These are phyloP conservation scores for Globisporangium canariense DNA, from an alignment of 352 stramenopile genomes.

Conservation along the genomic window DNA sequence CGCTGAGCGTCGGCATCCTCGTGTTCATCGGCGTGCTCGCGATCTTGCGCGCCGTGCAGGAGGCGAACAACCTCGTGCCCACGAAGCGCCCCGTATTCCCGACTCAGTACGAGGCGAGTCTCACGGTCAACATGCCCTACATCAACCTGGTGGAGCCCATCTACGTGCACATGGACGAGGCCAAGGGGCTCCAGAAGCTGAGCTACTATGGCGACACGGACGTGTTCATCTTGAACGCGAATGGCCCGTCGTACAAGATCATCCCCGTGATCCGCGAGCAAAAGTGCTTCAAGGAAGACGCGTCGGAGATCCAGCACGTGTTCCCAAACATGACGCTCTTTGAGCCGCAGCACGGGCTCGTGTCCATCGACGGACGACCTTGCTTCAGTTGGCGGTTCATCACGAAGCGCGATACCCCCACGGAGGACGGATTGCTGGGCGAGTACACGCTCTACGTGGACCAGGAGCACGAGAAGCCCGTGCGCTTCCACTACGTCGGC, in stretches of 20 bases:
- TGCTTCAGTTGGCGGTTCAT: slow-evolving; percentile 85
- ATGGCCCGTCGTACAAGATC: slow-evolving; percentile 76
- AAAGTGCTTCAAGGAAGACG: slow-evolving; percentile 69
- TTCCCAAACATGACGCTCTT: slow-evolving; percentile 85
- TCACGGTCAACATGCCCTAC: slow-evolving; percentile 88
- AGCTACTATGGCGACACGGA: slow-evolving; percentile 88
- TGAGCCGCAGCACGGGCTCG: slow-evolving; percentile 80
- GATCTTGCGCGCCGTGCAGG: slow-evolving; percentile 78
- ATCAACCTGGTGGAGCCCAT: slow-evolving; percentile 86
- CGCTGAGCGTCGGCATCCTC: slow-evolving; percentile 69
- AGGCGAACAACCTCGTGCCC: slow-evolving; percentile 68
- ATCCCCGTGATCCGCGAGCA: slow-evolving; percentile 74
- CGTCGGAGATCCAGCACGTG: slow-evolving; percentile 70
- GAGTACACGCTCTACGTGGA: slow-evolving; percentile 89
- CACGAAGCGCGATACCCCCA: slow-evolving; percentile 50
- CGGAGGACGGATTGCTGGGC: slow-evolving; percentile 61
- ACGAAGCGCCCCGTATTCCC: slow-evolving; percentile 72
- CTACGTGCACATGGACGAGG: slow-evolving; percentile 80
- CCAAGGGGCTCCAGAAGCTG: slow-evolving; percentile 73
- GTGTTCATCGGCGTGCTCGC: slow-evolving; percentile 79
- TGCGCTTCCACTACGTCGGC: slow-evolving; percentile 85
- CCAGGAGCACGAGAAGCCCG: slow-evolving; percentile 61
- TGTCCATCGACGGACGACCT: slow-evolving; percentile 59
- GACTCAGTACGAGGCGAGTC: slow-evolving; percentile 82
- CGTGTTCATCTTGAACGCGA: slow-evolving; percentile 86